Base-by-base conservation (phyloP, 345 rosid species). In the Camelina laxa region DNA sequence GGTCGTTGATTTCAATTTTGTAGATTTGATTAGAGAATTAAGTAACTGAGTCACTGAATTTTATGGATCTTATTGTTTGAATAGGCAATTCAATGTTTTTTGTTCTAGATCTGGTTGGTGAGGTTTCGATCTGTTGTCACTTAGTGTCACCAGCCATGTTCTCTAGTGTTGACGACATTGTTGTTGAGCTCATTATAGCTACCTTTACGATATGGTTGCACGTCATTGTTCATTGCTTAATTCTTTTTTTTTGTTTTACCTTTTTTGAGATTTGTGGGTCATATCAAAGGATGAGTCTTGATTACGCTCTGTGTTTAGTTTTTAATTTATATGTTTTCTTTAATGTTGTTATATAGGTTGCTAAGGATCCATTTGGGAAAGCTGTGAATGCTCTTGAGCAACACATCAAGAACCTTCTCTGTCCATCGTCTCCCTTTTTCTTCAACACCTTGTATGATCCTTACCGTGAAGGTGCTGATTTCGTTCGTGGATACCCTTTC, bases 371-470 rank as follows among this genome's bases (percentile, higher is more conserved):
- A 60, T 72, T 89, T 44, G 97, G 93, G 9, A 84, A 90, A 77
- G 84, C 89, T 8, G 80, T 90, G 17, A 91, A 94, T 69, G 96
- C 97, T 9, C 96, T 94, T 9, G 91, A 89, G 85, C 99, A 90
- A 84, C 99, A 94, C 81, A 90, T 94, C 83, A 90, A 89, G 89
- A 94, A 91, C 81, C 83, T 94, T 41, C 89, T 90, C 9, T 79
- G 71, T 4, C 96, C 98, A 53, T 91, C 97, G n/a, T 84, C 98
- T 12, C 98, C 98, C 6, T 79, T 85, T 68, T 94, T 91, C 86
- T 94, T 94, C 95, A 94, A 94, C 83, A 94, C 98, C 60, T 81
- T 94, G 55, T 94, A 94, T 44, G 98, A 94, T 65, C 97, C 98
- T 11, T 94, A 69, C 72, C 75, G 91, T 53, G 93, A 91, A 0